Evolutionary conservation across 129 eudicot genomes (phyloP).

Genomic region (Helianthus tuberosus): DNA sequence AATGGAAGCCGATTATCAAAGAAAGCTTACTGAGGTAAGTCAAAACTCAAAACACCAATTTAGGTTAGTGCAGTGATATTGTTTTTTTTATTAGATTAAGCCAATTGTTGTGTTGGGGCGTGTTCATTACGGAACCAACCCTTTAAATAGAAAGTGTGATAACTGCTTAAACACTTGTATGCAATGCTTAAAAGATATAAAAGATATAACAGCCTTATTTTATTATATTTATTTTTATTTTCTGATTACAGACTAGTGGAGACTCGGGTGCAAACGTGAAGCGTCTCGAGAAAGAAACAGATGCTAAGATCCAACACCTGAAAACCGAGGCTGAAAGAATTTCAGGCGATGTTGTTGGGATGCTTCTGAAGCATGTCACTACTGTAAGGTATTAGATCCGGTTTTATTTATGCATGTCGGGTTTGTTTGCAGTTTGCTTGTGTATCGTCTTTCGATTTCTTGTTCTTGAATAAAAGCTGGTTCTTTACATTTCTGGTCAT

Average conservation of each 20-base stretch:
- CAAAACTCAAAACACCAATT: too few species aligned
- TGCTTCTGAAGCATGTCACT: constrained; percentile 76
- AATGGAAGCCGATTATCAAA: constrained; percentile 78
- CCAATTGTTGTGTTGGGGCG: background rate
- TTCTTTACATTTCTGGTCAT: background rate
- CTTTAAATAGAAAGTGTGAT: too few species aligned
- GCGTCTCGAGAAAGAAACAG: constrained; percentile 79
- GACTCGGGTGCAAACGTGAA: constrained; percentile 91
- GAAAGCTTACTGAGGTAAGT: constrained; percentile 72
- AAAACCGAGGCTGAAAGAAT: constrained; percentile 59
- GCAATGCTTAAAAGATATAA: too few species aligned
- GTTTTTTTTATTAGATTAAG: background rate
- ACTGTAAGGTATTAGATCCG: constrained; percentile 48
- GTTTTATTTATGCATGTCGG: background rate
- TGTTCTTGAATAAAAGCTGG: background rate
- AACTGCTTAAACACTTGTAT: too few species aligned
- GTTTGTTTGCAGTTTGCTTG: background rate
- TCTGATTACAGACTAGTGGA: constrained; percentile 51
- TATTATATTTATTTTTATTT: background rate
- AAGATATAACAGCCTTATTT: too few species aligned
- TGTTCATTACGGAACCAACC: background rate
- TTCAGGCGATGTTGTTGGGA: constrained; percentile 65
- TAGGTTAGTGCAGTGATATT: background rate
- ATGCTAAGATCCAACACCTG: constrained; percentile 59
- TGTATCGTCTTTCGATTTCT: background rate